Evolutionary conservation across 2,329 filamentous ascomycete species (phyloP).

Genomic region (Penicillium sp.): DNA sequence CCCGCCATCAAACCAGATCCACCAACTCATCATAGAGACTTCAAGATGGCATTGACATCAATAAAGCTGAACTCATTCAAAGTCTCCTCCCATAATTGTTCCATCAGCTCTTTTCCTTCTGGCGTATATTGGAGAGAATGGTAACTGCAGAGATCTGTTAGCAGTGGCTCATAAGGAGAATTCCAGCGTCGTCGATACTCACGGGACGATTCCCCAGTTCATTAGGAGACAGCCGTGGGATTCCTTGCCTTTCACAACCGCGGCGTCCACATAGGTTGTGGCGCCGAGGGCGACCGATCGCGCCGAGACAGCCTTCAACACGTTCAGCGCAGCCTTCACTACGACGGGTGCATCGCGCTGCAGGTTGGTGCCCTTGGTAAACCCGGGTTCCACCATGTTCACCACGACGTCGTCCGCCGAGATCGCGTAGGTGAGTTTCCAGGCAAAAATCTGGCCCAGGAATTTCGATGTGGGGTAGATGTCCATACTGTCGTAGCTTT

Average conservation of each 20-base stretch:
- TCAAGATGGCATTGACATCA: conserved; percentile 3
- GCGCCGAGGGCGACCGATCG: conserved; percentile 39
- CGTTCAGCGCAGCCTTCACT: neutral
- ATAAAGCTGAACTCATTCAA: conserved; percentile 4
- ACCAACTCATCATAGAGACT: too few relatives aligned
- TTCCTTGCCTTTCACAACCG: conserved; percentile 47
- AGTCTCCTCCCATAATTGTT: conserved; percentile 6
- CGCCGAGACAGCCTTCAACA: conserved; percentile 10
- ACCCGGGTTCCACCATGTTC: conserved; percentile 50
- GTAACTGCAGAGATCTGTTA: conserved; percentile 1
- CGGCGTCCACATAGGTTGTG: conserved; percentile 50
- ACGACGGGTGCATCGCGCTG: conserved; percentile 30
- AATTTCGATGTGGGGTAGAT: conserved; percentile 15
- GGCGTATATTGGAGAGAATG: neutral
- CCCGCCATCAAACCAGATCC: too few relatives aligned
- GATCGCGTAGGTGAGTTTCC: conserved; percentile 8
- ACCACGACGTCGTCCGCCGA: conserved; percentile 31
- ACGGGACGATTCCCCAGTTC: conserved; percentile 45
- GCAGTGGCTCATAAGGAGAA: too few relatives aligned
- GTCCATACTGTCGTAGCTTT: conserved; percentile 9
- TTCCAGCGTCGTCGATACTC: too few relatives aligned
- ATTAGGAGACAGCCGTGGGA: conserved; percentile 53
- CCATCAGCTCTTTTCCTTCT: conserved; percentile 2
- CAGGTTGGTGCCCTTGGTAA: conserved; percentile 46
- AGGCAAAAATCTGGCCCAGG: conserved; percentile 15